phyloP scores from a whole-genome alignment of 2,329 filamentous ascomycete genomes.

The Septoria linicola region DNA sequence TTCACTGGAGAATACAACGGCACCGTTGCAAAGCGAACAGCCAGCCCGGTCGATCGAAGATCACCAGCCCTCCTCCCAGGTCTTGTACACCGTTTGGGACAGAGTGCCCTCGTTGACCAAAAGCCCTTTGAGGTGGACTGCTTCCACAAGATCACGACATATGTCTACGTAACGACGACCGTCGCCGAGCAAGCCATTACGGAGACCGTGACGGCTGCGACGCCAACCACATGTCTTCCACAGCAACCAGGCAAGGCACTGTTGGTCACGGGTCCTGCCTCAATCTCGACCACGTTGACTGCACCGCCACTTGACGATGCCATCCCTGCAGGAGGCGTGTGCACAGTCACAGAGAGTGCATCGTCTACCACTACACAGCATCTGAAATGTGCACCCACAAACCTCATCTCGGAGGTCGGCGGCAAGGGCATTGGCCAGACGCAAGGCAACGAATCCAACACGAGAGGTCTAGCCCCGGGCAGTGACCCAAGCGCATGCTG shows the following conservation, averaged over 20 bases:
- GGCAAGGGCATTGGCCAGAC: constrained; percentile 30
- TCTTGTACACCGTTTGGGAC: constrained; percentile 23
- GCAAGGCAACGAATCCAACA: constrained; percentile 25
- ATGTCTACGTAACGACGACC: constrained; percentile 24
- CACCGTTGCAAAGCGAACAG: constrained; percentile 27
- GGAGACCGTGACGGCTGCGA: constrained; percentile 27
- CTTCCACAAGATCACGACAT: constrained; percentile 27
- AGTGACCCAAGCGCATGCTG: constrained; percentile 31
- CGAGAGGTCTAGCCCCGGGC: constrained; percentile 28
- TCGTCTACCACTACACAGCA: constrained; percentile 32
- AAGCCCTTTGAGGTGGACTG: constrained; percentile 30
- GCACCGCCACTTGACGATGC: constrained; percentile 6
- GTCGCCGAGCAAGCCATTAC: constrained; percentile 22
- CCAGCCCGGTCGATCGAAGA: constrained; percentile 19
- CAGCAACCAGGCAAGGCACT: constrained; percentile 14
- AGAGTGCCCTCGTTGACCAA: constrained; percentile 19
- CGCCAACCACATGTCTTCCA: constrained; percentile 23
- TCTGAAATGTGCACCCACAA: constrained; percentile 32
- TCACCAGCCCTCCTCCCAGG: constrained; percentile 8
- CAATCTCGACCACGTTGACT: constrained; percentile 26
- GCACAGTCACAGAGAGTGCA: constrained; percentile 26
- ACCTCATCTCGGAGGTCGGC: constrained; percentile 28
- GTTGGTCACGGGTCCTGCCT: constrained; percentile 16
- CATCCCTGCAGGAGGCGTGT: constrained; percentile 18
- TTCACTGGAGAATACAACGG: constrained; percentile 30